Evolutionary conservation across 164 flowering plant species (phyloP).

Genomic region (Litsea cubeba): DNA sequence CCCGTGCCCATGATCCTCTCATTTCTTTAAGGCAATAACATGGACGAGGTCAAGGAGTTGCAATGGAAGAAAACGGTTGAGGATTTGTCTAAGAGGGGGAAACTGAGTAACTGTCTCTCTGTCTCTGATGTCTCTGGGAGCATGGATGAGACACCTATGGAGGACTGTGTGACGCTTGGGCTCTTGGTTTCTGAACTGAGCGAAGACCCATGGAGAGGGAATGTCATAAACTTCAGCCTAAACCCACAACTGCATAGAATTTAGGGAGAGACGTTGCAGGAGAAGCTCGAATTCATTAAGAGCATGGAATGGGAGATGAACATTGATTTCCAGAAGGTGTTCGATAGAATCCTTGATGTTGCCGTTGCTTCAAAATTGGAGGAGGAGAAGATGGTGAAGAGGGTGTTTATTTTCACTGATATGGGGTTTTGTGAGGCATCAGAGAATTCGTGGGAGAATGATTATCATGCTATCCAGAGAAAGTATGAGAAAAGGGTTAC

Average conservation of each 20-base stretch:
- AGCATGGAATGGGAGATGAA: conserved; percentile 28
- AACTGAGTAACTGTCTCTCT: conserved; percentile 25
- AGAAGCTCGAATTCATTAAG: conserved; percentile 15
- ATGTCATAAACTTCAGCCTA: conserved; percentile 24
- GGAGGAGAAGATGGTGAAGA: too few species aligned
- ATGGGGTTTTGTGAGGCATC: conserved; percentile 57
- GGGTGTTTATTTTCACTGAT: conserved; percentile 63
- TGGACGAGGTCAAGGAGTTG: conserved; percentile 35
- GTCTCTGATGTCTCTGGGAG: conserved; percentile 32
- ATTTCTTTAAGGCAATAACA: conserved; percentile 7
- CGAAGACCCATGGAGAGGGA: conserved; percentile 32
- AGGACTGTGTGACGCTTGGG: conserved; percentile 28
- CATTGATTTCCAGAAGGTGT: conserved; percentile 31
- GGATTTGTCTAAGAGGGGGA: conserved; percentile 26
- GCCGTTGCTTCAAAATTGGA: conserved; percentile 10
- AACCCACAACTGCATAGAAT: conserved; percentile 25
- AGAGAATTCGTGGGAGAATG: conserved; percentile 39
- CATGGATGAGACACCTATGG: conserved; percentile 27
- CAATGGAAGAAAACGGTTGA: conserved; percentile 49
- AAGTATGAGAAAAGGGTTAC: conserved; percentile 31
- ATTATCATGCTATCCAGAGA: conserved; percentile 33
- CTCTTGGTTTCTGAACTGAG: conserved; percentile 26
- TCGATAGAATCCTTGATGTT: too few species aligned
- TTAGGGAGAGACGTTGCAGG: conserved; percentile 13
- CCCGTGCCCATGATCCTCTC: conserved; percentile 41